Base-by-base conservation (phyloP, 108 stramenopile genomes). In the Cylindrotheca fusiformis region DNA sequence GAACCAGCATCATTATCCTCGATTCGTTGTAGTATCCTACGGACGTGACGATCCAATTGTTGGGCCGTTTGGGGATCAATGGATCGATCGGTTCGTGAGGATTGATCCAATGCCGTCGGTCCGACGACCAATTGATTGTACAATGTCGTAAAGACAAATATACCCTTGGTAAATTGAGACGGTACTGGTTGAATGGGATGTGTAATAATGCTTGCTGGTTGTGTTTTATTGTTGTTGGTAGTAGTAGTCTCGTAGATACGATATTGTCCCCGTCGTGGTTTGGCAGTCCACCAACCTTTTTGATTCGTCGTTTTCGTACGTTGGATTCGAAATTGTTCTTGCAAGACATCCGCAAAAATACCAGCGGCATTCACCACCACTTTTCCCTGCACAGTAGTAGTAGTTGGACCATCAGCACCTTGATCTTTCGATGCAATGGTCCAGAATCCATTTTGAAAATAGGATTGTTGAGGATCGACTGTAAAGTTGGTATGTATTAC, bases 121-220 rank as follows among this genome's bases (percentile, higher is more conserved):
- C 92, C 92, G 0, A 86, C 88, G 12, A 88, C 84, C 55, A 93
- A 66, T 57, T 90, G 86, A 67, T 87, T 68, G 66, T 90, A 88
- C 0, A 94, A 46, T 2, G 88, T 81, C 18, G 68, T 71, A 64
- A 85, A 94, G 0, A 86, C 86, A 66, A 90, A 90, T 6, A 90
- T 84, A 0, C 88, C 91, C 55, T 90, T 93, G 1, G 85, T 89
- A 22, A 67, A 55, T 51, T 87, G 78, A 21, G 87, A 82, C 46
- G 87, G 85, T 17, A 93, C 77, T 32, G 91, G 91, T 67, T 93
- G 87, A 24, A 93, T 82, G 1, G 87, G 87, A 59, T 82, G 83
- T 3, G 33, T 58, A 25, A 87, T 76, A n/a, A n/a, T n/a, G n/a
- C n/a, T n/a, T n/a, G n/a, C n/a, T n/a, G n/a, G n/a, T n/a, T n/a